Base-by-base conservation (phyloP, 1,284 basidiomycete species). In the Ustilago lituana region DNA sequence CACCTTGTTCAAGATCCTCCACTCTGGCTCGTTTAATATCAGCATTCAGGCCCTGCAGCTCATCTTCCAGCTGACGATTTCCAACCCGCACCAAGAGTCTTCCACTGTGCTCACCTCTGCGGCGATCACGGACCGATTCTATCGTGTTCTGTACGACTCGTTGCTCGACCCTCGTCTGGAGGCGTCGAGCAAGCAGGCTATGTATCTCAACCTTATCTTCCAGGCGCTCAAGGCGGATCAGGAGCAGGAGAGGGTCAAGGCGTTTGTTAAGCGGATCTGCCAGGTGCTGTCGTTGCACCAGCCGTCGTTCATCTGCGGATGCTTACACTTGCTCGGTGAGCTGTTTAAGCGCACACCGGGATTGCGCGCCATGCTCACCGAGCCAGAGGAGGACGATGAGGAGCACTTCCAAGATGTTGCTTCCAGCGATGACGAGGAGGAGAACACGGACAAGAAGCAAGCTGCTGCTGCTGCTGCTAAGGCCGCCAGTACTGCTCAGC, bases 161-260 rank as follows among this genome's bases (percentile, higher is more conserved):
- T 85, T 98, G 6, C 87, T 91, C 32, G 95, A 99, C 77, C 84
- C 86, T 0, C 89, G 96, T 11, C 86, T 99, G 5, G 86, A 89
- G 15, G 86, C 86, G 1, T 93, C 93, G 15, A 92, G 91, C 26
- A 98, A 98, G 82, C 94, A 98, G 82, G 93, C 94, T 8, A 92
- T 98, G 90, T 98, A 97, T 83, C 87, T 99, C 70, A 98, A 98
- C 82, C 84, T 99, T 19, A 83, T 98, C 19, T 95, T 96, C 87
- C 95, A 93, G 80, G 90, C 92, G 15, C 84, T 98, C 73, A 96
- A 96, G 83, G 86, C 86, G 3, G 95, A 97, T 78, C 82, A 82
- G 11, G 88, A 88, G 49, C 70, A 83, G 0, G 87, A 87, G 57
- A 86, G 93, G 17, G 87, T 91, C 9, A 89, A 89, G 82, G 92